A percentile compares a stretch with the other conserved stretches of the same genome.
phyloP scores from a whole-genome alignment of 352 stramenopile species.

The Phytophthora palmivora region DNA sequence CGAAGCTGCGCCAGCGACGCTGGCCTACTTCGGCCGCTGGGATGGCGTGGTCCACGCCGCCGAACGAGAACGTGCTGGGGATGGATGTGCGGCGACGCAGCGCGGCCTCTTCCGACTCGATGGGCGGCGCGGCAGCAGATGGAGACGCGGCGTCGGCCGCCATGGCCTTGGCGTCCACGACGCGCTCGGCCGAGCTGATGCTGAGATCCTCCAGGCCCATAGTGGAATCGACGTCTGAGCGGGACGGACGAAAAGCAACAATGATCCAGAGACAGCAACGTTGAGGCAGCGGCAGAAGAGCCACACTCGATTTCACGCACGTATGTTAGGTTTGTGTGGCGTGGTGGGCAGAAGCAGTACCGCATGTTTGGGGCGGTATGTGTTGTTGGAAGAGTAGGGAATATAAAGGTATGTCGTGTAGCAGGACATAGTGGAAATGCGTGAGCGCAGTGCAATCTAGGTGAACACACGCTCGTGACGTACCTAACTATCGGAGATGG shows the following conservation, averaged over 20 bases:
- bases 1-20: slow-evolving; percentile 72
- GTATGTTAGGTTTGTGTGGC: slow-evolving; percentile 21
- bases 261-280: slow-evolving; percentile 18
- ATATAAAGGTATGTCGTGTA: neutral
- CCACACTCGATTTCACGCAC: slow-evolving; percentile 16
- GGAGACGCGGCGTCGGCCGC: slow-evolving; percentile 1
- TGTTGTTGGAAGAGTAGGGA: too few species aligned
- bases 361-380: neutral
- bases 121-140: neutral
- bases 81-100: slow-evolving; percentile 68
- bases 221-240: neutral
- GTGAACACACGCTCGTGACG: slow-evolving; percentile 3
- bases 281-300: slow-evolving; percentile 35
- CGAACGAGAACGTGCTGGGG: slow-evolving; percentile 63
- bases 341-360: slow-evolving; percentile 24
- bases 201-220: slow-evolving; percentile 44
- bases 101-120: slow-evolving; percentile 39
- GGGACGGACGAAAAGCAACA: slow-evolving; percentile 27
- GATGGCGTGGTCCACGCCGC: slow-evolving; percentile 32
- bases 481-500: slow-evolving; percentile 6
- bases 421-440: slow-evolving; percentile 3
- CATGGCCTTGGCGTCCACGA: slow-evolving; percentile 26
- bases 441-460: neutral
- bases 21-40: slow-evolving; percentile 36
- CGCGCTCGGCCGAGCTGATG: slow-evolving; percentile 17